Base-by-base conservation (phyloP, 2,329 filamentous ascomycete genomes). In the Fusarium torulosum region DNA sequence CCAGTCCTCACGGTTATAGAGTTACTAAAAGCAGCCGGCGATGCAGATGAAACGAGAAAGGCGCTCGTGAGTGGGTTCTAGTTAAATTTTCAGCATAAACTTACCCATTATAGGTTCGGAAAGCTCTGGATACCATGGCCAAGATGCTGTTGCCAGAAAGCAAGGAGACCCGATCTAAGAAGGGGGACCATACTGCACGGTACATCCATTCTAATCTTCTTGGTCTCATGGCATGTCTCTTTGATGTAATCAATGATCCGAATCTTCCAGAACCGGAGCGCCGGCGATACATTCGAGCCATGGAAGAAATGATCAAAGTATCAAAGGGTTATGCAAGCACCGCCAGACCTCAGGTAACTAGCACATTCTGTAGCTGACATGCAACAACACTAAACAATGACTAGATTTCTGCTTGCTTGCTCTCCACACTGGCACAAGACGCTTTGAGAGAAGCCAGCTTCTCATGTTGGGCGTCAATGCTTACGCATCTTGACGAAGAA, bases 341-440 rank as follows among this genome's bases (percentile, higher is more conserved):
- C 71, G 96, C 93, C 49, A 84, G 97, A 40, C 95, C 96, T 21
- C 95, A 97, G 82, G 92, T 93, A 78, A 70, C 84, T 78, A 27
- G n/a, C 21, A 15, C 13, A 51, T 11, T 20, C 8, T 21, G 7
- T 3, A 37, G 11, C 15, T 2, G 11, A 46, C 8, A 38, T 2
- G 5, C 15, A n/a, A 38, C 5, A 29, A 37, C 17, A 31, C 23
- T 58, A n/a, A 63, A 46, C 64, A 19, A 20, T 15, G 13, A 37
- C 55, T 72, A 95, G 89, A 95, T 98, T 56, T 93, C 93, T 69
- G 94, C 95, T n/a, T 97, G 93, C 75, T 83, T 99, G 14, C 89
- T 97, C 65, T 94, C 93, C 21, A 94, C 94, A 0, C 86, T 98
- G 61, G 85, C 91, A 17, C 87, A 91, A 50, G 84, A 89, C 43